Percentiles rank a stretch among this genome's conserved stretches.
Evolutionary conservation across 75 land plant genomes (phyloP).

Genomic region (Pinus albicaulis): DNA sequence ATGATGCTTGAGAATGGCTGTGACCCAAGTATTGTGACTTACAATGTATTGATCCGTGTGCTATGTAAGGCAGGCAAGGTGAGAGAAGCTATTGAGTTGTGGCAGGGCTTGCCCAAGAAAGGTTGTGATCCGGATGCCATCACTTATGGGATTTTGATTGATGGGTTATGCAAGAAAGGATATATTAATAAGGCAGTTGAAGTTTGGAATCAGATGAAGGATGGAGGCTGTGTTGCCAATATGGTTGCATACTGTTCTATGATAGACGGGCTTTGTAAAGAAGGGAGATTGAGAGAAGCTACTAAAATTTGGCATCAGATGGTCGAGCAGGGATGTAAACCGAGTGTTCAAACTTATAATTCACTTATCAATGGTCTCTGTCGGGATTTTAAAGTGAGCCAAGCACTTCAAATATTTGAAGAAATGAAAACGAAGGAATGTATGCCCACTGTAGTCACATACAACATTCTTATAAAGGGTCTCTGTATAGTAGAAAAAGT

Average conservation of each 20-base stretch:
- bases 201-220: conserved; percentile 32
- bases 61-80: conserved; percentile 47
- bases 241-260: conserved; percentile 41
- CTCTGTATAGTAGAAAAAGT: conserved; percentile 53
- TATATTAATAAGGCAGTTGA: conserved; percentile 39
- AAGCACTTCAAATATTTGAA: conserved; percentile 34
- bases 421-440: conserved; percentile 32
- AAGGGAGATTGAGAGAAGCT: conserved; percentile 39
- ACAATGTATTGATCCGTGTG: conserved; percentile 50
- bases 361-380: conserved; percentile 45
- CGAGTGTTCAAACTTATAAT: conserved; percentile 45
- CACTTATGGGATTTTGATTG: conserved; percentile 53
- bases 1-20: conserved; percentile 31
- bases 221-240: conserved; percentile 23
- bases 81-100: conserved; percentile 44
- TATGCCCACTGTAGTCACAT: conserved; percentile 42
- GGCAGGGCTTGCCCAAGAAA: conserved; percentile 30
- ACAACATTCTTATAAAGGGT: conserved; percentile 58
- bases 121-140: conserved; percentile 31
- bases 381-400: conserved; percentile 18
- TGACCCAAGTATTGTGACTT: conserved; percentile 40
- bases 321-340: conserved; percentile 27
- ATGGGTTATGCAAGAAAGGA: conserved; percentile 68
- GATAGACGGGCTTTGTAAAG: conserved; percentile 54
- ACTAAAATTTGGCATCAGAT: conserved; percentile 24